phyloP scores from a whole-genome alignment of 495 filamentous ascomycete species.

The Lasiosphaeria miniovina region DNA sequence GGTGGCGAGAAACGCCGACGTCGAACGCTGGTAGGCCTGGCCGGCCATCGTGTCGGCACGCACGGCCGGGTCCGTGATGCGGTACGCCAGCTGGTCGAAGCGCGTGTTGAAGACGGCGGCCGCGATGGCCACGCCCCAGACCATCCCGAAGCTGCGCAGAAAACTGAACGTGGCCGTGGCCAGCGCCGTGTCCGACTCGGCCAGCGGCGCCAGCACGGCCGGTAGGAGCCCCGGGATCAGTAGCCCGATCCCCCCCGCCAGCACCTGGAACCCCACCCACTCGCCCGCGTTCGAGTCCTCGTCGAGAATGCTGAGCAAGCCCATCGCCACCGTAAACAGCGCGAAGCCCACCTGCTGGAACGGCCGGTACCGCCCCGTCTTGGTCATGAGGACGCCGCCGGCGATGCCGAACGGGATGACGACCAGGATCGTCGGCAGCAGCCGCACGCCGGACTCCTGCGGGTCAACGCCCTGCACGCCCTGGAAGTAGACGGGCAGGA shows the following conservation, averaged over 20 bases:
- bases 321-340: slow-evolving; percentile 34
- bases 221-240: neutral
- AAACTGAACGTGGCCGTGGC: slow-evolving; percentile 45
- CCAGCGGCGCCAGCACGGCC: slow-evolving; percentile 26
- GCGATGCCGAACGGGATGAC: slow-evolving; percentile 27
- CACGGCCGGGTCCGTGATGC: slow-evolving; percentile 17
- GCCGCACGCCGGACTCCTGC: slow-evolving; percentile 30
- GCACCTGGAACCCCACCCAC: slow-evolving; percentile 28
- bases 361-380: slow-evolving; percentile 39
- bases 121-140: slow-evolving; percentile 52
- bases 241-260: slow-evolving; percentile 3
- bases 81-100: slow-evolving; percentile 19
- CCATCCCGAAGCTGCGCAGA: slow-evolving; percentile 42
- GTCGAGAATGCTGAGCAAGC: slow-evolving; percentile 36
- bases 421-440: slow-evolving; percentile 33
- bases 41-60: slow-evolving; percentile 11
- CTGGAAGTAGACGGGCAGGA: slow-evolving; percentile 47
- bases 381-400: slow-evolving; percentile 32
- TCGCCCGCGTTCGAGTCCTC: slow-evolving; percentile 23
- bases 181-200: slow-evolving; percentile 37
- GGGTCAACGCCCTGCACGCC: slow-evolving; percentile 29
- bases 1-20: slow-evolving; percentile 10
- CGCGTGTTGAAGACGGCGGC: slow-evolving; percentile 43
- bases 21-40: slow-evolving; percentile 15
- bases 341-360: slow-evolving; percentile 34